phyloP scores from a whole-genome alignment of 345 rosid genomes.

The Citrus australasica region DNA sequence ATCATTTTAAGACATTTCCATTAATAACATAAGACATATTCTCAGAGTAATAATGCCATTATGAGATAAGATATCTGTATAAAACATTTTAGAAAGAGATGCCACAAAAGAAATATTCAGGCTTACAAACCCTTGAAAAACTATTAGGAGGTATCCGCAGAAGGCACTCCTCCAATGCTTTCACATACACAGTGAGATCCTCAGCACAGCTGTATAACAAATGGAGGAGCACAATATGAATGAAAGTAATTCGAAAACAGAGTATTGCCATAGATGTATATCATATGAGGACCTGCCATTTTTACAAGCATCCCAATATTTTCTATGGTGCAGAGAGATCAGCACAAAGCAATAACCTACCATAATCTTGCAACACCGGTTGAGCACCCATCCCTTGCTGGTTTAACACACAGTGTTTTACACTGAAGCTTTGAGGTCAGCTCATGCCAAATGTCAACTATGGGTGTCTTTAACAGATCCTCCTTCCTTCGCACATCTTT shows the following conservation, averaged over 20 bases:
- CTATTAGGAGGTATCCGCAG: slow-evolving; percentile 75
- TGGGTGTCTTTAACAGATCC: slow-evolving; percentile 49
- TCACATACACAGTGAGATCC: slow-evolving; percentile 65
- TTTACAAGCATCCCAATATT: neutral
- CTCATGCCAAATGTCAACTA: slow-evolving; percentile 52
- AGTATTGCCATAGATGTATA: neutral
- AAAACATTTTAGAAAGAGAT: slow-evolving; percentile 1
- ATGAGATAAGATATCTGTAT: neutral
- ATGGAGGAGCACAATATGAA: slow-evolving; percentile 3
- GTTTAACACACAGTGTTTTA: slow-evolving; percentile 82
- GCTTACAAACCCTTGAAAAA: slow-evolving; percentile 64
- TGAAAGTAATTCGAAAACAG: neutral
- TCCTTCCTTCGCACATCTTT: slow-evolving; percentile 67
- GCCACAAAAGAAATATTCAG: slow-evolving; percentile 1
- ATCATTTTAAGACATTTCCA: neutral
- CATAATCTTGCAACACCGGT: slow-evolving; percentile 96
- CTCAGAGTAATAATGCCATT: neutral
- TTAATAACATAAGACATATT: neutral
- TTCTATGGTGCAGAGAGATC: neutral
- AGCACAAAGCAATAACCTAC: slow-evolving; percentile 34
- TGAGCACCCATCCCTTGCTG: slow-evolving; percentile 96
- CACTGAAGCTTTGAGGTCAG: slow-evolving; percentile 65
- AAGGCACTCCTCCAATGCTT: slow-evolving; percentile 73
- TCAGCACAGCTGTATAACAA: slow-evolving; percentile 54
- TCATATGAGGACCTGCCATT: neutral